Evolutionary conservation across 2,329 filamentous ascomycete species (phyloP), one percentile per base, ranked within the genome.

Genomic region (Exophiala spinifera): DNA sequence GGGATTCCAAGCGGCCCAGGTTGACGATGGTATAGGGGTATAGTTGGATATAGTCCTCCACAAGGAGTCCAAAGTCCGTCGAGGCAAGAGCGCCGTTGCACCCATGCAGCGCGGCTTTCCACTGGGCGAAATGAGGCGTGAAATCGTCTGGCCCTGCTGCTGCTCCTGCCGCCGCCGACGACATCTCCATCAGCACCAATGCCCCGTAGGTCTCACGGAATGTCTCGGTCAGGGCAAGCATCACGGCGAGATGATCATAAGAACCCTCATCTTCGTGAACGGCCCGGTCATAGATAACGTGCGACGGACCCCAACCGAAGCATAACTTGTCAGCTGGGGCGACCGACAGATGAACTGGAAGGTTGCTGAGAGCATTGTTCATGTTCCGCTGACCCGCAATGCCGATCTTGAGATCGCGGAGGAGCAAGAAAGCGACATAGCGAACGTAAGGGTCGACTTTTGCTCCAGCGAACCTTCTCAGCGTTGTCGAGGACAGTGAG

Each of bases 181-280:
- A 25, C 8, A 61, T 17, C 6, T 47, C 48, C 20, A 50, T 39
- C 11, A 63, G 55, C 11, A 63, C 55, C 44, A 53, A 51, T 1
- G 61, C 57, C 4, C 46, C 56, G 25, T 61, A 63, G 39, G 54
- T 51, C 39, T 63, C 57, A 34, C 56, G 59, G 23, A 63, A 63
- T 21, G 46, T 58, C 39, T 61, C 61, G 1, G 55, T 52, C 20
- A 63, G 23, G 13, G 59, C 59, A 8, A 55, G 52, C 46, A 61
- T 47, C 28, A 61, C 49, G 33, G 59, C 55, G 2, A 63, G 42
- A 51, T 63, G 54, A 25, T 63, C 61, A 37, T 63, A 63, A 5
- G 56, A 57, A 1, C 55, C 55, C 34, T 52, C 49, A 33, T 63
- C 53, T 34, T 52, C 49, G 37, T 63, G 61, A 11, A 63, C 50